Evolutionary conservation across 2,329 filamentous ascomycete genomes (phyloP).

Genomic region (Cordyceps tenuipes): DNA sequence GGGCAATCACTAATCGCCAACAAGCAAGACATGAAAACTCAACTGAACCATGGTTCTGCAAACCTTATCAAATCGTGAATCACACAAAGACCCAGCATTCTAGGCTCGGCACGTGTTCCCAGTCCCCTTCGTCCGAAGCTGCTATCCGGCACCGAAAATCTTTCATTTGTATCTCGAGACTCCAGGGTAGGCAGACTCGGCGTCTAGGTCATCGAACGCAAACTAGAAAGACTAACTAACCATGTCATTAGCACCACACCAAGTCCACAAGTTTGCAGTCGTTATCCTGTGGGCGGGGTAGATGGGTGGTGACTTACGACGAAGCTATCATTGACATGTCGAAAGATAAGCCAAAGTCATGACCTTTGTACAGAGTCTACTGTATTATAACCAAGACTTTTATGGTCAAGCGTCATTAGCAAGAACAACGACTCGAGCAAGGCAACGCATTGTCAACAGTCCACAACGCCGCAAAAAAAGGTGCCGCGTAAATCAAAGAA

Average conservation of each 20-base stretch:
- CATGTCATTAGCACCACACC: not conserved
- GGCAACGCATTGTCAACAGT: not conserved
- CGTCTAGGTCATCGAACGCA: not conserved
- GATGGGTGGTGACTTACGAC: not conserved
- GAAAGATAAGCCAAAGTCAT: not conserved
- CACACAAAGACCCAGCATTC: too few relatives aligned
- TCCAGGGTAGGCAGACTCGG: not conserved
- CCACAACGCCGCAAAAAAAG: not conserved
- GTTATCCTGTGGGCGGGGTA: not conserved
- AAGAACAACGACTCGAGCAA: too few relatives aligned
- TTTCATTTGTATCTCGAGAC: not conserved
- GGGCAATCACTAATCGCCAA: too few relatives aligned
- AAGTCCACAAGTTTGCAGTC: too few relatives aligned
- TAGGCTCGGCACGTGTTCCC: too few relatives aligned
- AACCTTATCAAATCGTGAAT: too few relatives aligned
- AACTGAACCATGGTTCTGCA: too few relatives aligned
- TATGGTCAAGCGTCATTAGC: too few relatives aligned
- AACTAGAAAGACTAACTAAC: not conserved
- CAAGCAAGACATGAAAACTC: too few relatives aligned
- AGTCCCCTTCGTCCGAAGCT: too few relatives aligned
- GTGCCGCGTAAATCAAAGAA: conserved; percentile 4
- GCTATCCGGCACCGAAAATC: not conserved
- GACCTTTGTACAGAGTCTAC: not conserved
- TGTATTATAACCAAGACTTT: too few relatives aligned
- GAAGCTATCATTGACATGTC: not conserved